These are phyloP conservation scores for Pseudomonodictys pantanalensis DNA, from an alignment of 495 filamentous ascomycete species.

Conservation along the genomic window DNA sequence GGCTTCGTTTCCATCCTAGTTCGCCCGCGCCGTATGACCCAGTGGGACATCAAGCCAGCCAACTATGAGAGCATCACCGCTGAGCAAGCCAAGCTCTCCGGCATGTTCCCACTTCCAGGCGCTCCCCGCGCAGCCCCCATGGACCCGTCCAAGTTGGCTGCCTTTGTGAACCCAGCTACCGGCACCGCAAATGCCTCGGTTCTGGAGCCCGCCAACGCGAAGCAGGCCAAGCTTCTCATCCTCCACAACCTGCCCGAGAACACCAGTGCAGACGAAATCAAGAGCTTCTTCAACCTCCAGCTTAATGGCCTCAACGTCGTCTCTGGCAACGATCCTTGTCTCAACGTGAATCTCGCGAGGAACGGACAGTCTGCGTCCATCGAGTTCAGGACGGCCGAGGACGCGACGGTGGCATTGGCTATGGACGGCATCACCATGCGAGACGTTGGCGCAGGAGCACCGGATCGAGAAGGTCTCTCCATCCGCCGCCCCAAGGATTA, in stretches of 20 bases:
- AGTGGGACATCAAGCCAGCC: slow-evolving; percentile 99
- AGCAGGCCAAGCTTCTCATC: slow-evolving; percentile 88
- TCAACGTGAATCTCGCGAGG: slow-evolving; percentile 76
- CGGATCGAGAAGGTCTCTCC: slow-evolving; percentile 59
- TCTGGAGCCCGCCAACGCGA: slow-evolving; percentile 86
- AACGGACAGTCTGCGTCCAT: slow-evolving; percentile 77
- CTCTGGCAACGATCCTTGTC: slow-evolving; percentile 78
- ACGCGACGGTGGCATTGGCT: slow-evolving; percentile 87
- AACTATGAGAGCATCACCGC: slow-evolving; percentile 99
- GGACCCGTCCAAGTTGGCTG: slow-evolving; percentile 91
- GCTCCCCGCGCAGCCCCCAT: slow-evolving; percentile 94
- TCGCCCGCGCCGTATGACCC: slow-evolving; percentile 85
- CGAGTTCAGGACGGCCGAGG: slow-evolving; percentile 83
- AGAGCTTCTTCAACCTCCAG: slow-evolving; percentile 92
- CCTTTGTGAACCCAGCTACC: slow-evolving; percentile 88
- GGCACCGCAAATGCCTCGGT: slow-evolving; percentile 69
- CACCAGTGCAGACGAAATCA: slow-evolving; percentile 66
- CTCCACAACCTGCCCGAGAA: slow-evolving; percentile 72
- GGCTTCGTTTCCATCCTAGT: slow-evolving; percentile 73
- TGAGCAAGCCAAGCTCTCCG: slow-evolving; percentile 97
- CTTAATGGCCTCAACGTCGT: slow-evolving; percentile 92
- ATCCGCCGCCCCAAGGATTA: slow-evolving; percentile 96
- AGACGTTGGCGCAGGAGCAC: slow-evolving; percentile 56
- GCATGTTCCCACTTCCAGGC: slow-evolving; percentile 96
- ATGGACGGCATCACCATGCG: slow-evolving; percentile 88